Evolutionary conservation across 345 rosid genomes (phyloP).

Genomic region (Populus euphratica): DNA sequence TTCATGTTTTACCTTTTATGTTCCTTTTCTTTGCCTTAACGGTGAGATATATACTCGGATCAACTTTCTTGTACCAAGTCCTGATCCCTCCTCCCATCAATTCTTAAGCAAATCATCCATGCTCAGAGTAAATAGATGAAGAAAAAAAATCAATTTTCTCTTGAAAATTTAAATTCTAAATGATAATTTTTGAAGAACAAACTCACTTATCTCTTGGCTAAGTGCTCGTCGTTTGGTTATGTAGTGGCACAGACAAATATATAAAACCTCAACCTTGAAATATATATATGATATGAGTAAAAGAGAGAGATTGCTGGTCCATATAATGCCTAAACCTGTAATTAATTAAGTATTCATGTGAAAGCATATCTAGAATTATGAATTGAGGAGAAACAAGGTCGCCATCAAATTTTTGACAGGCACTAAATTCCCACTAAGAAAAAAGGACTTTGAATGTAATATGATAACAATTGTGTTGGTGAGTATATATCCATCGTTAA

Average conservation of each 20-base stretch:
- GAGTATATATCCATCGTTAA: neutral
- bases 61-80: neutral
- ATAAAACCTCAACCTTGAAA: too few species aligned
- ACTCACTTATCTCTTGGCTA: neutral
- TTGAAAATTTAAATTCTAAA: neutral
- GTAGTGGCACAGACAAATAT: too few species aligned
- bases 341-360: slow-evolving; percentile 4
- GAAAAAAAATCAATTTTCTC: neutral
- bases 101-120: too few species aligned
- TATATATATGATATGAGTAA: neutral
- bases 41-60: neutral
- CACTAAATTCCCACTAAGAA: slow-evolving; percentile 19
- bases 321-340: slow-evolving; percentile 22
- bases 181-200: neutral
- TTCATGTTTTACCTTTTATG: neutral
- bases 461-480: neutral
- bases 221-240: neutral
- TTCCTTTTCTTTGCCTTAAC: neutral
- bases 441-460: neutral
- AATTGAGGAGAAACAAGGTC: neutral
- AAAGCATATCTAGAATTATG: neutral
- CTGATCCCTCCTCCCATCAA: too few species aligned
- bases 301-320: neutral
- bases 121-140: too few species aligned
- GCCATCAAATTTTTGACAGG: slow-evolving; percentile 2